phyloP scores from a whole-genome alignment of 768 basidiomycete genomes.

The Collybia mongolica region DNA sequence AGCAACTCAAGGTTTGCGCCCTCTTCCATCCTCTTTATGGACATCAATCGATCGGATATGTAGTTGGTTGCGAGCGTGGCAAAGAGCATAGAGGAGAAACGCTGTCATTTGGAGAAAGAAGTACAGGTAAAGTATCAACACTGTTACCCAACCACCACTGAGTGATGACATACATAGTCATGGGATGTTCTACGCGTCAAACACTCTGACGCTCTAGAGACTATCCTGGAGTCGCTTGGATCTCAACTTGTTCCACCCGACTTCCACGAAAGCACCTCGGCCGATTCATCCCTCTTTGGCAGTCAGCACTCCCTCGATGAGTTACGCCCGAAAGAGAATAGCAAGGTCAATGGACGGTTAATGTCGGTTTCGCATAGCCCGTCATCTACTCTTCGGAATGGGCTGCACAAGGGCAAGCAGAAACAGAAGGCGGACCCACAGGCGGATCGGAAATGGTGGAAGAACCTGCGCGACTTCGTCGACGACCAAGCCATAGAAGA shows the following conservation, averaged over 20 bases:
- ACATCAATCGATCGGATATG: not conserved
- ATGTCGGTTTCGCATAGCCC: conserved; percentile 32
- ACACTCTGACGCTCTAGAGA: conserved; percentile 63
- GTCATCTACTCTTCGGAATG: conserved; percentile 36
- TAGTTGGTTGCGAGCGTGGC: conserved; percentile 75
- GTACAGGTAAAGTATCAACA: conserved; percentile 47
- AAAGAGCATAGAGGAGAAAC: conserved; percentile 73
- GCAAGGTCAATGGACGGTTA: not conserved
- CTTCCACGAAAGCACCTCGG: conserved; percentile 60
- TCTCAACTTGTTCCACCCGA: conserved; percentile 74
- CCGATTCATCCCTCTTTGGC: conserved; percentile 78
- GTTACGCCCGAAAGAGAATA: conserved; percentile 9
- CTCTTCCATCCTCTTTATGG: not conserved
- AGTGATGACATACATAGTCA: conserved; percentile 38
- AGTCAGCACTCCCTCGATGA: conserved; percentile 58
- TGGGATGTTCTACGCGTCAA: conserved; percentile 69
- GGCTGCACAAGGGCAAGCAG: conserved; percentile 13
- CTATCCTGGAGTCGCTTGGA: conserved; percentile 70
- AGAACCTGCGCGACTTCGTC: conserved; percentile 82
- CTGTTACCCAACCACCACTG: not conserved
- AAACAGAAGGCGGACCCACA: conserved; percentile 21
- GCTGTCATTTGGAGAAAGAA: conserved; percentile 54
- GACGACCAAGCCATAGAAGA: conserved; percentile 83
- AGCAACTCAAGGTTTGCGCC: conserved; percentile 69
- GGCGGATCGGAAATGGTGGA: conserved; percentile 64